A percentile compares a stretch with the other conserved stretches of the same genome.
phyloP scores from a whole-genome alignment of 2,329 filamentous ascomycete genomes.

The Stromatinia cepivora region DNA sequence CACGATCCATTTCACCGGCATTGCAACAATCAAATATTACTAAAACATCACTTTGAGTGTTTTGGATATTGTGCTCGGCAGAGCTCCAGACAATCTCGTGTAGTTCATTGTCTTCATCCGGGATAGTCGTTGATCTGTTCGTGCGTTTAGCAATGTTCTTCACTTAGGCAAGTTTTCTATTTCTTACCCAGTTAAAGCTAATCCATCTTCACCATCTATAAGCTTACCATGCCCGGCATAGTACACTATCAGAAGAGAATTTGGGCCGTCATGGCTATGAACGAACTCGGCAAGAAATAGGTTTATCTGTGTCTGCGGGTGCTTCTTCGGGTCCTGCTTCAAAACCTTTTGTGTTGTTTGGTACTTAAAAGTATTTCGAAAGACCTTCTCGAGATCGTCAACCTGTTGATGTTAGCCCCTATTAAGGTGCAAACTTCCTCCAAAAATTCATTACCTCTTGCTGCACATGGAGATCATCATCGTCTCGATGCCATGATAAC shows the following conservation, averaged over 20 bases:
- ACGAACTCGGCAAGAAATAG: not conserved
- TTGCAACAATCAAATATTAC: slow-evolving; percentile 34
- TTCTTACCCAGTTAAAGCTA: not conserved
- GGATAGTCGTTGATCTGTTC: not conserved
- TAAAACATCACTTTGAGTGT: slow-evolving; percentile 26
- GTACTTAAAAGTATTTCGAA: slow-evolving; percentile 3
- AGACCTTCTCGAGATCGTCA: not conserved
- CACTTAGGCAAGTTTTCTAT: not conserved
- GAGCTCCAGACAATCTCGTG: slow-evolving; percentile 13
- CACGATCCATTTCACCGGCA: slow-evolving; percentile 23
- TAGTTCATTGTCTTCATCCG: not conserved
- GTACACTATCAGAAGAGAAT: slow-evolving; percentile 11
- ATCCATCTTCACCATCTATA: not conserved
- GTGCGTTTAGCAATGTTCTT: not conserved
- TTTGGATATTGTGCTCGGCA: slow-evolving; percentile 2
- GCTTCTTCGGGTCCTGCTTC: not conserved
- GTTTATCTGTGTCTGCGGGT: not conserved
- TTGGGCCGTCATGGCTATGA: not conserved
- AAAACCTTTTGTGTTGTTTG: slow-evolving; percentile 5
- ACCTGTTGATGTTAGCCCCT: not conserved
- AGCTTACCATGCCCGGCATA: slow-evolving; percentile 18
- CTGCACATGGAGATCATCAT: slow-evolving; percentile 14
- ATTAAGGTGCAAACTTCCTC: accelerated
- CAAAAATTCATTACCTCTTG: not conserved
- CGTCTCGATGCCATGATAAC: slow-evolving; percentile 14